A percentile compares a stretch with the other conserved stretches of the same genome.
Conservation (phyloP, 1,284 basidiomycete species). For the Apiotrichum domesticum region DNA sequence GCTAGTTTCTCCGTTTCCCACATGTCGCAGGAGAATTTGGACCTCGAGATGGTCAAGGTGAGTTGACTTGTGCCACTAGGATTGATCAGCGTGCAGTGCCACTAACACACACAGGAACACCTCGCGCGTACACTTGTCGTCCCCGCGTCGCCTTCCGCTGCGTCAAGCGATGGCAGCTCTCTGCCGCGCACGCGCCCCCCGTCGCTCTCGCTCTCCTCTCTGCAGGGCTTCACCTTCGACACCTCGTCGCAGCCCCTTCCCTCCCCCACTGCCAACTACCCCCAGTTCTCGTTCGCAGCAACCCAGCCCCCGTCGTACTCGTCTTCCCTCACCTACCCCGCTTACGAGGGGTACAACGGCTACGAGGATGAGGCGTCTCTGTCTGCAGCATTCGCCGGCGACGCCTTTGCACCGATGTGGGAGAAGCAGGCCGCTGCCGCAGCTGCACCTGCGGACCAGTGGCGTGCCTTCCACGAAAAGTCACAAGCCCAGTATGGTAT, state of each 20-base stretch:
- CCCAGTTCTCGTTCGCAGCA: not conserved
- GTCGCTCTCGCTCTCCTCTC: not conserved
- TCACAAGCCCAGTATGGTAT: not conserved
- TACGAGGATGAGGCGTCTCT: constrained; percentile 11
- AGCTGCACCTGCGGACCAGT: not conserved
- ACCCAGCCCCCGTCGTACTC: not conserved
- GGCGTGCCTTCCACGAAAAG: constrained; percentile 4
- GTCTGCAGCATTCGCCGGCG: constrained; percentile 15
- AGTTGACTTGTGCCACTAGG: not conserved
- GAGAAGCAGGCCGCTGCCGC: not conserved
- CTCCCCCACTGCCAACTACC: constrained; percentile 2
- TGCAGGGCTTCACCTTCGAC: constrained; percentile 2
- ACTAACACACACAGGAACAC: constrained; percentile 6
- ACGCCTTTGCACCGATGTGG: constrained; percentile 15
- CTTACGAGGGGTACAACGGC: not conserved
- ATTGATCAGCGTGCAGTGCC: not conserved
- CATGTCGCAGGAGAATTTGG: constrained; percentile 39
- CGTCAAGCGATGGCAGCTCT: not conserved
- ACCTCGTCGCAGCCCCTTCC: constrained; percentile 6
- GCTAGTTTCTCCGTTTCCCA: constrained; percentile 38
- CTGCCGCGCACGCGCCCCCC: constrained; percentile 4
- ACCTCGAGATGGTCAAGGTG: constrained; percentile 41
- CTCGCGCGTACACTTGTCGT: constrained; percentile 17
- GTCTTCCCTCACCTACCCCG: not conserved
- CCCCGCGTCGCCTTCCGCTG: constrained; percentile 7